Conservation (phyloP, 2,329 filamentous ascomycete genomes). For the Bipolaris victoriae region DNA sequence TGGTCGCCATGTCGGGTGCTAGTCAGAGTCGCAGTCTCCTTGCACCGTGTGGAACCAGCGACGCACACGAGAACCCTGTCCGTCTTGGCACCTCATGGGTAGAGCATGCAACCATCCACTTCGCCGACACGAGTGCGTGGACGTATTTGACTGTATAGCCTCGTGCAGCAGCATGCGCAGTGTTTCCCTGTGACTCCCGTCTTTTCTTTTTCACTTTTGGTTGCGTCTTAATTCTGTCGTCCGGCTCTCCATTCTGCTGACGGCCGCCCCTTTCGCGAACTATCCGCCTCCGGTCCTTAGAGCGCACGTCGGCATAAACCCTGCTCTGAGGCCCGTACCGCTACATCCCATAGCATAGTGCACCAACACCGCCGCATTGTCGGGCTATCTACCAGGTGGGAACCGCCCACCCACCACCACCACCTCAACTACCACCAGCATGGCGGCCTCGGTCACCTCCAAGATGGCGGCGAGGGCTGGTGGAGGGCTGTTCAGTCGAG, state of each 20-base stretch:
- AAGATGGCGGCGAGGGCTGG: slow-evolving; percentile 49
- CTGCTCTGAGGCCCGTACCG: slow-evolving; percentile 27
- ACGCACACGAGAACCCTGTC: slow-evolving; percentile 20
- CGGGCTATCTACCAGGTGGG: slow-evolving; percentile 38
- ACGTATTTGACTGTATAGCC: slow-evolving; percentile 30
- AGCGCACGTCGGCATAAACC: slow-evolving; percentile 33
- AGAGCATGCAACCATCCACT: slow-evolving; percentile 31
- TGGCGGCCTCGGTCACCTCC: slow-evolving; percentile 32
- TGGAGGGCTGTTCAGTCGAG: slow-evolving; percentile 51
- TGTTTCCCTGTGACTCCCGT: slow-evolving; percentile 12
- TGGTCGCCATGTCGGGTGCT: not conserved
- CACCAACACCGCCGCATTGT: slow-evolving; percentile 33
- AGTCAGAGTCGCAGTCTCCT: slow-evolving; percentile 5
- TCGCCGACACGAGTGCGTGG: slow-evolving; percentile 28
- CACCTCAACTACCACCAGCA: slow-evolving; percentile 25
- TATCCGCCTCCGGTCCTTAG: slow-evolving; percentile 23
- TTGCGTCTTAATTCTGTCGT: slow-evolving; percentile 26
- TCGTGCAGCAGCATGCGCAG: slow-evolving; percentile 28
- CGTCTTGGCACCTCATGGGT: slow-evolving; percentile 25
- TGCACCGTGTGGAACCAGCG: slow-evolving; percentile 16
- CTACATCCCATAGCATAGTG: slow-evolving; percentile 7
- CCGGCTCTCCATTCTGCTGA: slow-evolving; percentile 17
- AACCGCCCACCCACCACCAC: slow-evolving; percentile 37
- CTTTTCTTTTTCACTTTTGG: slow-evolving; percentile 4
- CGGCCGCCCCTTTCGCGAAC: slow-evolving; percentile 33